phyloP scores from a whole-genome alignment of 2,329 filamentous ascomycete genomes.

The Alternaria brassicicola region DNA sequence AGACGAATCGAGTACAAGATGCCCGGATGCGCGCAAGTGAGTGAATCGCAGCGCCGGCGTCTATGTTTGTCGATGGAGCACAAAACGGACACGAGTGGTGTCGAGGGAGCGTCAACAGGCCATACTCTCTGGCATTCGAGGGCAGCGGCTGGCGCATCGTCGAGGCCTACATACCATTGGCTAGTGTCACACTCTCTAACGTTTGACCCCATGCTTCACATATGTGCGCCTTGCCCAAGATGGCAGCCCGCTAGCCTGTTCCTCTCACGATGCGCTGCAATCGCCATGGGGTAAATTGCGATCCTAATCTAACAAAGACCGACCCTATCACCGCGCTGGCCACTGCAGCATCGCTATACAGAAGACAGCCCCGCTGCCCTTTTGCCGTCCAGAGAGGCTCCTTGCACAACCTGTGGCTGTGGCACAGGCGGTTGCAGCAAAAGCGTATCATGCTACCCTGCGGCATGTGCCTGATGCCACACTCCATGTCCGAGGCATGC shows the following conservation, averaged over 20 bases:
- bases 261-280: constrained; percentile 15
- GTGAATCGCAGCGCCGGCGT: constrained; percentile 33
- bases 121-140: constrained; percentile 13
- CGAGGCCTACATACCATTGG: constrained; percentile 22
- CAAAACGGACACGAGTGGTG: constrained; percentile 35
- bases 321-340: constrained; percentile 7
- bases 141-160: constrained; percentile 23
- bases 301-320: constrained; percentile 12
- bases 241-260: constrained; percentile 36
- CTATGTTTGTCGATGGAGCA: constrained; percentile 29
- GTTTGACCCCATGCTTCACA: constrained; percentile 28
- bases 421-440: constrained; percentile 31
- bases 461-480: constrained; percentile 28
- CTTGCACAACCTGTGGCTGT: constrained; percentile 1
- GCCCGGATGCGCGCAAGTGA: constrained; percentile 26
- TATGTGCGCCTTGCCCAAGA: constrained; percentile 16
- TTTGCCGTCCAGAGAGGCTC: not conserved
- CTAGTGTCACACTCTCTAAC: constrained; percentile 6
- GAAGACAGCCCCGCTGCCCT: not conserved
- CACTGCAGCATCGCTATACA: constrained; percentile 3
- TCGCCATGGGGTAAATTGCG: constrained; percentile 29
- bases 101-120: constrained; percentile 19
- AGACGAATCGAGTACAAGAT: constrained; percentile 16
- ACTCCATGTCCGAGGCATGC: constrained; percentile 34
- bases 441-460: constrained; percentile 3